Percentiles rank a stretch among this genome's conserved stretches.
These are phyloP conservation scores for Nepenthes gracilis DNA, from an alignment of 148 eudicot species.

Conservation along the genomic window DNA sequence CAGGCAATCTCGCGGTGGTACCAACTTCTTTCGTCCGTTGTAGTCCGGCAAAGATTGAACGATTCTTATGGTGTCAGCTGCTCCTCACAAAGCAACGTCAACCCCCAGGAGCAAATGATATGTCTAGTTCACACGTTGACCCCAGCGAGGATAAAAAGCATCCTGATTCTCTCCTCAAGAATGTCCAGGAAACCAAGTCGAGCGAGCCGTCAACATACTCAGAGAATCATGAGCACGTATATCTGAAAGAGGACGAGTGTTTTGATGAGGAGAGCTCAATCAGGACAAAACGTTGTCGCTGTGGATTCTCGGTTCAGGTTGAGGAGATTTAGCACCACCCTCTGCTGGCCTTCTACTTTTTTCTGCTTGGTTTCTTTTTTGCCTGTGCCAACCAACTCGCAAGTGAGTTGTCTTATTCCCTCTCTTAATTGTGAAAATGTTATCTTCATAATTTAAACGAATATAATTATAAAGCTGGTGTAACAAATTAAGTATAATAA, in stretches of 20 bases:
- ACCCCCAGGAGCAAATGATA: slow-evolving; percentile 15
- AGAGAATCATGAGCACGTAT: slow-evolving; percentile 64
- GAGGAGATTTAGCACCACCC: slow-evolving; percentile 48
- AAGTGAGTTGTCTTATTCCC: too few species aligned
- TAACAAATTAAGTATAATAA: too few species aligned
- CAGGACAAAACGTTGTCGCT: slow-evolving; percentile 48
- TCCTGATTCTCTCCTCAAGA: slow-evolving; percentile 10
- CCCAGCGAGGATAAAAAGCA: slow-evolving; percentile 8
- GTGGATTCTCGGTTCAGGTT: slow-evolving; percentile 73
- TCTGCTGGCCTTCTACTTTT: background rate
- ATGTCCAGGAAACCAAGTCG: slow-evolving; percentile 7
- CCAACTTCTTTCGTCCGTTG: slow-evolving; percentile 86
- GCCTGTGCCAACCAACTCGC: too few species aligned
- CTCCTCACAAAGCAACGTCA: slow-evolving; percentile 15
- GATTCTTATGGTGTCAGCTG: slow-evolving; percentile 35
- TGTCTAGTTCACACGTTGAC: slow-evolving; percentile 4
- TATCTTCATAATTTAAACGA: too few species aligned
- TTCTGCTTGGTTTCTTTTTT: too few species aligned
- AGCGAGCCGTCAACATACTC: slow-evolving; percentile 6
- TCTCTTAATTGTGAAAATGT: too few species aligned
- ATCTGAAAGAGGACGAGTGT: slow-evolving; percentile 35
- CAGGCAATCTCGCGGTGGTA: slow-evolving; percentile 84
- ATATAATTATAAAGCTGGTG: too few species aligned
- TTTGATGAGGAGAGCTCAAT: slow-evolving; percentile 34
- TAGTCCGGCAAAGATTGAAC: slow-evolving; percentile 65